Evolutionary conservation across 768 basidiomycete species (phyloP), one percentile per base, ranked within the genome.

Genomic region (Calocybe indica): DNA sequence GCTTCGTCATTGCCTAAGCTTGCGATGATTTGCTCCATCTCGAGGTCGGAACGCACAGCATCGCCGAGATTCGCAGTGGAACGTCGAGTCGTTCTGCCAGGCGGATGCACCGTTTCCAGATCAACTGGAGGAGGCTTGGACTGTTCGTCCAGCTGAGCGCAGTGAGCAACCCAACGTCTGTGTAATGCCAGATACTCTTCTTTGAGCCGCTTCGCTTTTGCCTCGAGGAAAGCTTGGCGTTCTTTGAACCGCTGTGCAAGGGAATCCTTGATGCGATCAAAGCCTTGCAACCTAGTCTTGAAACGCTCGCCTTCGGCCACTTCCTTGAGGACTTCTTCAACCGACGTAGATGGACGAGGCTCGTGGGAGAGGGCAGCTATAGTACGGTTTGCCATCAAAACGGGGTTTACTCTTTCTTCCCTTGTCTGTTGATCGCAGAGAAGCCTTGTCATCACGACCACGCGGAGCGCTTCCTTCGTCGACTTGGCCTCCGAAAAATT

Each of bases 1-100:
- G 90, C 81, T 50, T 95, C 93, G 53, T 95, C 92, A 55, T 85
- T 88, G 22, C 91, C 92, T 36, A 96, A 71, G 58, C 85, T 90
- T n/a, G 91, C 91, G 48, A 98, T 88, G 60, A 98, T 92, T 66
- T 93, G 92, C 58, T 96, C 90, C 82, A 96, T 93, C 71, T 97
- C 95, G 48, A 95, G 76, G 65, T 97, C 94, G 12, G 93, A 92
- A 4, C 92, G 85, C 11, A 93, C 93, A 10, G 90, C 84, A 63
- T 96, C 94, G 28, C 90, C 90, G 52, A 89, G 68, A 37, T 67
- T 69, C 0, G 85, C 83, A 40, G 83, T 74, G 7, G 85, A 79
- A 22, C 90, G 80, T 29, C 89, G 78, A 7, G 88, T 90, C 37
- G 85, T 83, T 43, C 89, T 74, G 14, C 73, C 69, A 36, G 70